A percentile compares a stretch with the other conserved stretches of the same genome.
These are phyloP conservation scores for Rhynchospora tenuis DNA, from an alignment of 176 grass and related monocot genomes.

Conservation along the genomic window DNA sequence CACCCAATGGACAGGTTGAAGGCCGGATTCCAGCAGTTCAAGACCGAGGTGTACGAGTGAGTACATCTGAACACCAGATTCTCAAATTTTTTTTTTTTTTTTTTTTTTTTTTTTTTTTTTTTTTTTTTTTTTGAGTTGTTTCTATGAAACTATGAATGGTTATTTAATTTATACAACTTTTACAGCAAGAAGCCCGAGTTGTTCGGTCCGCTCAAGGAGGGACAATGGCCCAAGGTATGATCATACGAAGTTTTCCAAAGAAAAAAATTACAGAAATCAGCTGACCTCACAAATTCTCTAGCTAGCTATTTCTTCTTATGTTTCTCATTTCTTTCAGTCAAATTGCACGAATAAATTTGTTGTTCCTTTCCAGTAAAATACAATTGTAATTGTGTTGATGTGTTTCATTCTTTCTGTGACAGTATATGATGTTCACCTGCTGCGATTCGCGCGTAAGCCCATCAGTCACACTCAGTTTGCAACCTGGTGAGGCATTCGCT, in stretches of 20 bases:
- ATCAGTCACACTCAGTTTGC: slow-evolving; percentile 38
- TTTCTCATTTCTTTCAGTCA: too few relatives aligned
- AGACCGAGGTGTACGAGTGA: slow-evolving; percentile 70
- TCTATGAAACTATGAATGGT: neutral
- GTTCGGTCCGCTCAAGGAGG: slow-evolving; percentile 50
- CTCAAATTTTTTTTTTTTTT: neutral
- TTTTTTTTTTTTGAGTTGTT: neutral
- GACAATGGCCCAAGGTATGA: slow-evolving; percentile 62
- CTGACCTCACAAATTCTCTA: too few relatives aligned
- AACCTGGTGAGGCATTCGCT: slow-evolving; percentile 73
- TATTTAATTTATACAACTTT: neutral
- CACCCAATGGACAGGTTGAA: slow-evolving; percentile 54
- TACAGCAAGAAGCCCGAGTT: slow-evolving; percentile 68
- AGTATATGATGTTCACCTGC: slow-evolving; percentile 82
- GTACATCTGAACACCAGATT: neutral
- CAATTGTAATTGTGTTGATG: neutral
- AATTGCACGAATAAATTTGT: too few relatives aligned
- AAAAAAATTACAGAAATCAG: too few relatives aligned
- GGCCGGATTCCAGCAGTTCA: slow-evolving; percentile 69
- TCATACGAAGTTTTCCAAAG: neutral
- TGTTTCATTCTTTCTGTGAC: slow-evolving; percentile 1
- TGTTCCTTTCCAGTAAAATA: too few relatives aligned
- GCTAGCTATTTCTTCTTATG: too few relatives aligned
- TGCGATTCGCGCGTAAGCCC: slow-evolving; percentile 61
- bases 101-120: neutral